Base-by-base conservation (phyloP, 1,139 yeast genomes). In the Spencermartinsiella ligniputridi region DNA sequence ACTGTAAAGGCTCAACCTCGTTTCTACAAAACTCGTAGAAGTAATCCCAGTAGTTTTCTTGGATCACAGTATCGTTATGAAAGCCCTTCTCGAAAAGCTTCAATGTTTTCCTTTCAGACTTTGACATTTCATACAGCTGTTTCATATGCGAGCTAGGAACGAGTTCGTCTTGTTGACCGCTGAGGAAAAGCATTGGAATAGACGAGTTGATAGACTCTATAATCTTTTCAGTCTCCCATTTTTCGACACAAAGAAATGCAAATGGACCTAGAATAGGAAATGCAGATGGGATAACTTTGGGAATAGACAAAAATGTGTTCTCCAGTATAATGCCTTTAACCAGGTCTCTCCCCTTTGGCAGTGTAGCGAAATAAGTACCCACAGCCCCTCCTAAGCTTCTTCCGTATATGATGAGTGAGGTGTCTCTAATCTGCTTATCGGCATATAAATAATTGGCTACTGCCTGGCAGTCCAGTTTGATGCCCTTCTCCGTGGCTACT, bases 321-420 rank as follows among this genome's bases (percentile, higher is more conserved):
- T 92, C 98, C 40, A 92, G 64, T 1, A 90, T 74, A 11, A 90
- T 56, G 1, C 83, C 96, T 47, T 72, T 71, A 15, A 87, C 68
- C 17, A 71, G 52, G 1, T 78, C 73, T 71, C 41, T 70, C 68
- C 60, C 56, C 30, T 56, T 52, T 29, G 60, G 52, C 18, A 58
- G 52, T 1, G 89, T 74, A 0, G 95, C 90, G 42, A 88, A 76
- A 63, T 89, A 85, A 17, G 89, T 76, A 5, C 95, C 89, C 20
- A 88, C 96, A 0, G 98, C 98, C 1, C 98, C 97, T 20, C 98
- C 98, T 19, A 92, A 70, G 3, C 96, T 86, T 46, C 97, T 74
- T 1, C 98, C 98, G 61, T 89, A 90, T 15, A 89, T 71, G 1
- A 88, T 67, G 3, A 90, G 55, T 5, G 81, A 69, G 1, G 84